These are phyloP conservation scores for Pleurotus eryngii DNA, from an alignment of 768 basidiomycete genomes.

Conservation along the genomic window DNA sequence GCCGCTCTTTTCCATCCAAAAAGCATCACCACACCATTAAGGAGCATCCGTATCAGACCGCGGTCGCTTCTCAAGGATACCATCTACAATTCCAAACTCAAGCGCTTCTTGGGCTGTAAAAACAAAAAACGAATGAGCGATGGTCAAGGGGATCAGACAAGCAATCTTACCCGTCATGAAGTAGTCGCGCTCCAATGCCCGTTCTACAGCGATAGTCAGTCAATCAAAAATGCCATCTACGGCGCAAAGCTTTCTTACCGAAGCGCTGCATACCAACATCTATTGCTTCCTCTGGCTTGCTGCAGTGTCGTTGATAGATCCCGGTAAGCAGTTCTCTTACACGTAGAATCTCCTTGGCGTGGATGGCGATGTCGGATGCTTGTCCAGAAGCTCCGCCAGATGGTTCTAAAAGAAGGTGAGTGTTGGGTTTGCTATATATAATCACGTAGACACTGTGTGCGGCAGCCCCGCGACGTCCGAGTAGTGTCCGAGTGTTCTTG, in stretches of 20 bases:
- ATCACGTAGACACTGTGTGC: too few species aligned
- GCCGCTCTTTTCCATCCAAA: too few species aligned
- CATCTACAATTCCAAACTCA: constrained; percentile 91
- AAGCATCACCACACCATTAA: too few species aligned
- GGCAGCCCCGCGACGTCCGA: too few species aligned
- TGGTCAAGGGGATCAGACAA: constrained; percentile 11
- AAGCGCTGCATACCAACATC: constrained; percentile 71
- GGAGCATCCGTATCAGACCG: constrained; percentile 36
- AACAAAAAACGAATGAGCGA: constrained; percentile 12
- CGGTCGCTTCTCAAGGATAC: constrained; percentile 79
- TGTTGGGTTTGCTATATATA: not conserved
- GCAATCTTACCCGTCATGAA: constrained; percentile 79
- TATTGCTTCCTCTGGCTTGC: constrained; percentile 57
- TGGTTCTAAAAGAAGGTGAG: constrained; percentile 59
- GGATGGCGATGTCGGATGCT: constrained; percentile 96
- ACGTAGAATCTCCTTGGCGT: constrained; percentile 93
- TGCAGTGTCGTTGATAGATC: constrained; percentile 89
- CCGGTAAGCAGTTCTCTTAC: constrained; percentile 79
- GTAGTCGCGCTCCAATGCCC: constrained; percentile 89
- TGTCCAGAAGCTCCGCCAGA: constrained; percentile 96
- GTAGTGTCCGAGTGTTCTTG: too few species aligned
- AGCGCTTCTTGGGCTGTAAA: constrained; percentile 77
- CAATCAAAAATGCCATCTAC: constrained; percentile 11
- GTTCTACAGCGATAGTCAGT: constrained; percentile 45
- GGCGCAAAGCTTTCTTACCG: constrained; percentile 43